phyloP scores from a whole-genome alignment of 2,329 filamentous ascomycete genomes.

The Apiospora arundinis region DNA sequence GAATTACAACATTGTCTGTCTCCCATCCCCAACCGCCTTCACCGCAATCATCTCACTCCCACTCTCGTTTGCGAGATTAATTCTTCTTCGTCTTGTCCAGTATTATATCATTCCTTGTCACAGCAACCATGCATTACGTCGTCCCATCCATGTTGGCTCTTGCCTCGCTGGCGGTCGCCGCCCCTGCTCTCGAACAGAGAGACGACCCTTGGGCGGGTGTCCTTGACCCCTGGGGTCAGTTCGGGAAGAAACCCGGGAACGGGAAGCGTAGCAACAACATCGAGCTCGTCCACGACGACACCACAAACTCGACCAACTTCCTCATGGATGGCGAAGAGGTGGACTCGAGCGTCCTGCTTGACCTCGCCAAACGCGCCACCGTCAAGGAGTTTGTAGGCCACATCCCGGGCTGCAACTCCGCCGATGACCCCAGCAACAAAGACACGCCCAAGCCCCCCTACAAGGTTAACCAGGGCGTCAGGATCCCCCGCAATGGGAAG shows the following conservation, averaged over 20 bases:
- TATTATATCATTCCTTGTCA: too few species aligned
- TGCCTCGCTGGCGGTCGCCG: neutral
- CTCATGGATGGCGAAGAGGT: neutral
- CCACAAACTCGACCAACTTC: neutral
- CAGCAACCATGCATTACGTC: neutral
- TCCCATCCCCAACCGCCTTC: too few species aligned
- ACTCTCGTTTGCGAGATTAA: too few species aligned
- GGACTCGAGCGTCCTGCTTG: neutral
- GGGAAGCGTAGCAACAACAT: neutral
- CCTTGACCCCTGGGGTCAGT: neutral
- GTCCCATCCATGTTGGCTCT: neutral
- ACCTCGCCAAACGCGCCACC: neutral
- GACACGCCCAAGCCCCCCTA: neutral
- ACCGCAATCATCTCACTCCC: too few species aligned
- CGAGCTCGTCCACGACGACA: neutral
- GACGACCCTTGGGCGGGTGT: neutral
- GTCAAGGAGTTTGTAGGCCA: neutral
- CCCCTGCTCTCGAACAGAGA: neutral
- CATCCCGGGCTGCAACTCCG: neutral
- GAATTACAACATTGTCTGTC: too few species aligned
- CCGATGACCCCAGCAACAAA: neutral
- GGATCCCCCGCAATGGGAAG: neutral
- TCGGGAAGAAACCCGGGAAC: neutral
- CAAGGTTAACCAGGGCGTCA: neutral
- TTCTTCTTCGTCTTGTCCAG: too few species aligned